Evolutionary conservation across 495 filamentous ascomycete genomes (phyloP).

Genomic region (Penicillium argentinense): DNA sequence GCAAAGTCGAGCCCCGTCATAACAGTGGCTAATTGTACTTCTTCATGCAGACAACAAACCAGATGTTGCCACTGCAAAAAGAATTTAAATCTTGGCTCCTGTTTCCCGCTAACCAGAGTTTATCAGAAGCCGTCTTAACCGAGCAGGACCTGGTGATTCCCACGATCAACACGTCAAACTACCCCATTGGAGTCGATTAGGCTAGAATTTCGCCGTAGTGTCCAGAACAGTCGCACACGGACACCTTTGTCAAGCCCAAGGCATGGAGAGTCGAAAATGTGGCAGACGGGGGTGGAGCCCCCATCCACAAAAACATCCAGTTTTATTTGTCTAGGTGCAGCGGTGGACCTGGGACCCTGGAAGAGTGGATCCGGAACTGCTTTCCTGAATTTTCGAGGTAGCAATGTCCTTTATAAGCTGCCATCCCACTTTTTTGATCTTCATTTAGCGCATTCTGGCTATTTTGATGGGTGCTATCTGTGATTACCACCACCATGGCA

Average conservation of each 20-base stretch:
- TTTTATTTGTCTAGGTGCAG: conserved; percentile 17
- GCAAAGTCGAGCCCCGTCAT: neutral
- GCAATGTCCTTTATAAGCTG: conserved; percentile 3
- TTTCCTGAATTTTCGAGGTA: conserved; percentile 9
- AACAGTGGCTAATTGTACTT: neutral
- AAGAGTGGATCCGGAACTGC: conserved; percentile 3
- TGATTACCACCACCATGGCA: conserved; percentile 15
- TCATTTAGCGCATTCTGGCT: neutral
- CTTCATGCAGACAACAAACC: neutral
- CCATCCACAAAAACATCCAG: conserved; percentile 8
- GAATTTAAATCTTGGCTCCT: conserved; percentile 11
- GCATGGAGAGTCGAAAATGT: conserved; percentile 15
- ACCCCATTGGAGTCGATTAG: conserved; percentile 14
- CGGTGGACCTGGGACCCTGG: conserved; percentile 9
- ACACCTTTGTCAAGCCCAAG: conserved; percentile 10
- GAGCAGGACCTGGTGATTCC: conserved; percentile 4
- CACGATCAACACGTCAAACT: conserved; percentile 20
- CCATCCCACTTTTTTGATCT: conserved; percentile 4
- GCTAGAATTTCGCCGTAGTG: conserved; percentile 9
- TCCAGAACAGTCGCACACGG: conserved; percentile 6
- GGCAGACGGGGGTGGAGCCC: conserved; percentile 14
- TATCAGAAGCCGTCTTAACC: conserved; percentile 27
- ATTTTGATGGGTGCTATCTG: conserved; percentile 1
- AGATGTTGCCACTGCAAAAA: conserved; percentile 16
- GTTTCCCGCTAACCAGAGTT: conserved; percentile 7